phyloP scores from a whole-genome alignment of 805 yeast genomes.

The Yarrowia deformans region DNA sequence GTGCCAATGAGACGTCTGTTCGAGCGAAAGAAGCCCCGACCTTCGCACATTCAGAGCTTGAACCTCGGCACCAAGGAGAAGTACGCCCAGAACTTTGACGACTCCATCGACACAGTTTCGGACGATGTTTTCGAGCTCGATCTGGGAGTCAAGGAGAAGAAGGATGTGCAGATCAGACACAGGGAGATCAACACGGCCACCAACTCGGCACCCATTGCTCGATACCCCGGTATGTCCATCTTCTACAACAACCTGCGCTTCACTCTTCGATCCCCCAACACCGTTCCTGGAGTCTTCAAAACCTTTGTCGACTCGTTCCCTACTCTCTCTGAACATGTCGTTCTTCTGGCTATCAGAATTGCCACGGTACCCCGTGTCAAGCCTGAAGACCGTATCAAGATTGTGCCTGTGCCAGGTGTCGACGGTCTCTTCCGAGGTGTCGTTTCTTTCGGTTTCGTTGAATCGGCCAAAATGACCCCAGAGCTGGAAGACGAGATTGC shows the following conservation, averaged over 20 bases:
- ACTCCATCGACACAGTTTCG: constrained; percentile 20
- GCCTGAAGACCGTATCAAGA: constrained; percentile 53
- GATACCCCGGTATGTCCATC: constrained; percentile 53
- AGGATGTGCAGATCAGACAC: constrained; percentile 14
- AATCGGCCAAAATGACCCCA: constrained; percentile 33
- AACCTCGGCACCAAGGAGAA: constrained; percentile 17
- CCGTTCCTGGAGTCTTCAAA: constrained; percentile 56
- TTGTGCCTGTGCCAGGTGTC: constrained; percentile 53
- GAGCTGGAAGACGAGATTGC: constrained; percentile 36
- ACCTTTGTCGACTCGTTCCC: constrained; percentile 53
- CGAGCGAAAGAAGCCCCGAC: constrained; percentile 19
- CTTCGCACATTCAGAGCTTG: constrained; percentile 14
- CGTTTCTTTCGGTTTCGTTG: constrained; percentile 58
- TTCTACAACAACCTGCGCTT: constrained; percentile 53
- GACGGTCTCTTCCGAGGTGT: constrained; percentile 60
- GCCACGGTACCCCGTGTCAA: constrained; percentile 56
- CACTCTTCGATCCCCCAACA: constrained; percentile 55
- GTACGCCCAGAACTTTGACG: constrained; percentile 26
- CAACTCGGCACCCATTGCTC: constrained; percentile 31
- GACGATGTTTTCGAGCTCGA: constrained; percentile 16
- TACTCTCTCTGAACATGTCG: constrained; percentile 55
- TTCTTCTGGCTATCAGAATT: constrained; percentile 56
- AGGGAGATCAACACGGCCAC: constrained; percentile 37
- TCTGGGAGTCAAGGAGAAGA: constrained; percentile 24
- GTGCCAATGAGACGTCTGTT: constrained; percentile 26